These are phyloP conservation scores for Boletus bicolor DNA, from an alignment of 768 basidiomycete species.

Conservation along the genomic window DNA sequence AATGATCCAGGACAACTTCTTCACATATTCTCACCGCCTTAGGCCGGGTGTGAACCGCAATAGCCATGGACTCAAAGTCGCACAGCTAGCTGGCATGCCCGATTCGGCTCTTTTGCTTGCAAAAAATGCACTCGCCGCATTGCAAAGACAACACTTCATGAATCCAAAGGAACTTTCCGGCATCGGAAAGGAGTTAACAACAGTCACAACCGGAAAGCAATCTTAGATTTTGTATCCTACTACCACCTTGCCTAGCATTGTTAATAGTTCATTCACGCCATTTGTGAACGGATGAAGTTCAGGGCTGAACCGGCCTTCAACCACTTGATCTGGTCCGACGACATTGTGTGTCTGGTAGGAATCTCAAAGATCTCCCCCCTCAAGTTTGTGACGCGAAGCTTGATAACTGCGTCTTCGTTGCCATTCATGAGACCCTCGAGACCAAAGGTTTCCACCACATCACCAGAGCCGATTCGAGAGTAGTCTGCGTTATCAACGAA, in stretches of 20 bases:
- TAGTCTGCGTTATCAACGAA: constrained; percentile 87
- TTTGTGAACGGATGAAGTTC: constrained; percentile 76
- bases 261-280: constrained; percentile 22
- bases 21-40: constrained; percentile 81
- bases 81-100: constrained; percentile 84
- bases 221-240: constrained; percentile 1
- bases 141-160: constrained; percentile 30
- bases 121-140: constrained; percentile 43
- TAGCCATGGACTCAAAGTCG: constrained; percentile 90
- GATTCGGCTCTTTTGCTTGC: constrained; percentile 58
- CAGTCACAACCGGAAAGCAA: neutral
- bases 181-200: constrained; percentile 31
- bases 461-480: constrained; percentile 74
- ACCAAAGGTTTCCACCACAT: constrained; percentile 81
- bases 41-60: constrained; percentile 83
- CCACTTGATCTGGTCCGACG: constrained; percentile 88
- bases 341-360: constrained; percentile 84
- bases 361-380: constrained; percentile 65
- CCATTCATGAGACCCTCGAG: constrained; percentile 60
- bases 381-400: constrained; percentile 63
- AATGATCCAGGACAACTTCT: constrained; percentile 59
- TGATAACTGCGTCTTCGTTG: constrained; percentile 40
- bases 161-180: constrained; percentile 29
- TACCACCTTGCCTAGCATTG: neutral
- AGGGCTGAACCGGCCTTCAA: constrained; percentile 83